Evolutionary conservation across 2,329 filamentous ascomycete species (phyloP).

Genomic region (Neofusicoccum sp.): DNA sequence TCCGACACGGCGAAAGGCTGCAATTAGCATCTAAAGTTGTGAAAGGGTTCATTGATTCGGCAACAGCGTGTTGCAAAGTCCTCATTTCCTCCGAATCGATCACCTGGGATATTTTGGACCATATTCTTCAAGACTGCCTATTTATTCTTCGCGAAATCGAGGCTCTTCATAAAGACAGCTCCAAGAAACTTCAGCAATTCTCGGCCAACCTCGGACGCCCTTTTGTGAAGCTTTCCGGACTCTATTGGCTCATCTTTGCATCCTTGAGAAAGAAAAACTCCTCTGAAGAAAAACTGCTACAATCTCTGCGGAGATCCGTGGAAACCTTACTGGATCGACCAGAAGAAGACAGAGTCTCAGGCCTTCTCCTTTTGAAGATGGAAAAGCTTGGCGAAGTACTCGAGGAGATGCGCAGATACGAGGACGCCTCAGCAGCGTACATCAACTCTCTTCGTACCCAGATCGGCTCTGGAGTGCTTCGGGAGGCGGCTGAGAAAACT

Average conservation of each 20-base stretch:
- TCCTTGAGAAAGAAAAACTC: conserved; percentile 52
- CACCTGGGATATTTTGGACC: conserved; percentile 37
- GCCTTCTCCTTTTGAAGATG: conserved; percentile 64
- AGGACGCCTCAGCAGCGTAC: conserved; percentile 62
- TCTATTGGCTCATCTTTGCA: conserved; percentile 68
- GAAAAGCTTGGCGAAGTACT: conserved; percentile 68
- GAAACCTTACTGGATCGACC: conserved; percentile 62
- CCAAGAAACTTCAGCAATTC: conserved; percentile 5
- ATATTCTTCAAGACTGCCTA: conserved; percentile 35
- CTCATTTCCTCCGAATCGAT: conserved; percentile 26
- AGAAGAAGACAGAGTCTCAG: conserved; percentile 59
- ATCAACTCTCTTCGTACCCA: conserved; percentile 64
- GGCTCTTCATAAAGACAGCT: conserved; percentile 23
- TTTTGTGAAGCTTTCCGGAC: conserved; percentile 68
- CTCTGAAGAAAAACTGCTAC: conserved; percentile 51
- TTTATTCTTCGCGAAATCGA: conserved; percentile 33
- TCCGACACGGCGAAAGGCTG: not conserved
- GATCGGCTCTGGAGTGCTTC: conserved; percentile 60
- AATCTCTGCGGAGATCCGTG: conserved; percentile 65
- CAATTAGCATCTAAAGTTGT: conserved; percentile 27
- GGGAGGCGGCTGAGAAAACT: conserved; percentile 56
- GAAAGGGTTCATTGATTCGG: conserved; percentile 41
- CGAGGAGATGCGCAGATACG: conserved; percentile 54
- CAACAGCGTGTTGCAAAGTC: conserved; percentile 36
- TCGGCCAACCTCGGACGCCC: conserved; percentile 28